Evolutionary conservation across 257 asterid genomes (phyloP).

Genomic region (Striga asiatica): DNA sequence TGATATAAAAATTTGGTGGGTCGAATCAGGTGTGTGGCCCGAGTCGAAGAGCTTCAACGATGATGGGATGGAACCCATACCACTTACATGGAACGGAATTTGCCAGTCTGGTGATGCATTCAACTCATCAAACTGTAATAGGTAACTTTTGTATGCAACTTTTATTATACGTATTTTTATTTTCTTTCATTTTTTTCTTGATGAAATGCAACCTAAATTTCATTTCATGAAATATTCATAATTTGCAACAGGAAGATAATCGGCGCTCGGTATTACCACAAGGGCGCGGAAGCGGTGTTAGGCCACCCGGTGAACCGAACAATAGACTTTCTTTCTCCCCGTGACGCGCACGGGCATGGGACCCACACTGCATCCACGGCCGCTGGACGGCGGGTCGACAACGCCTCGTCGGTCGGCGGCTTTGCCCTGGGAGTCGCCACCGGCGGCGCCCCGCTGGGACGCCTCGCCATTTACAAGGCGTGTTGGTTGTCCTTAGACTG

Average conservation of each 20-base stretch:
- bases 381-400: slow-evolving; percentile 40
- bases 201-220: no score
- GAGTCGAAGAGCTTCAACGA: slow-evolving; percentile 72
- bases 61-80: slow-evolving; percentile 54
- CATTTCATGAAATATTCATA: no score
- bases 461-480: slow-evolving; percentile 78
- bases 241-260: slow-evolving; percentile 88
- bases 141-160: slow-evolving; percentile 24
- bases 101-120: slow-evolving; percentile 67
- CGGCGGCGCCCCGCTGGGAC: slow-evolving; percentile 77
- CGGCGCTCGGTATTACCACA: slow-evolving; percentile 85
- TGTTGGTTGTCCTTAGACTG: slow-evolving; percentile 63
- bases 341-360: slow-evolving; percentile 89
- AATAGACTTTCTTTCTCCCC: slow-evolving; percentile 61
- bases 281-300: slow-evolving; percentile 64
- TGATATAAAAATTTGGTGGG: no score
- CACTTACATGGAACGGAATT: slow-evolving; percentile 68
- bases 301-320: slow-evolving; percentile 31
- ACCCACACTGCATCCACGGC: slow-evolving; percentile 80
- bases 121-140: slow-evolving; percentile 63
- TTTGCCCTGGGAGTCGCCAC: slow-evolving; percentile 74
- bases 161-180: no score
- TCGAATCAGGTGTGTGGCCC: no score
- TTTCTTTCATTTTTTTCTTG: no score
- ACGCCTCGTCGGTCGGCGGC: slow-evolving; percentile 60